Conservation (phyloP, 768 basidiomycete genomes). For the Auriscalpium orientale region DNA sequence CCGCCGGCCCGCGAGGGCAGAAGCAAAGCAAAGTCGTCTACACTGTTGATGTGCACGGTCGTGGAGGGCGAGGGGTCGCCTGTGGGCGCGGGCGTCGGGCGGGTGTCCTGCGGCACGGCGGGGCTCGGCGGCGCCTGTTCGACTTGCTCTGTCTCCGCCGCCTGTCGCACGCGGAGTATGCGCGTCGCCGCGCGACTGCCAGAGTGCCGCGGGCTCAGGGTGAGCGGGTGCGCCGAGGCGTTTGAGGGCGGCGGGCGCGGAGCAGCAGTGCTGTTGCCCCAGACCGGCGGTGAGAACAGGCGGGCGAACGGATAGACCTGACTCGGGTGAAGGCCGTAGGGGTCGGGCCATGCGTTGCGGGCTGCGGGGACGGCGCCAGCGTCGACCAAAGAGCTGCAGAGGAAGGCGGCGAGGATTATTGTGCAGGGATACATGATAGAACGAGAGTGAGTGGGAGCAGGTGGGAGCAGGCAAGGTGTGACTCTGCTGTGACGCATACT, state of each 20-base stretch:
- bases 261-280: not conserved
- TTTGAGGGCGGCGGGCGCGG: not conserved
- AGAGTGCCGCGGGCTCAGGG: not conserved
- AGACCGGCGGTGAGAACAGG: not conserved
- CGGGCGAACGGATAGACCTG: constrained; percentile 9
- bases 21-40: constrained; percentile 28
- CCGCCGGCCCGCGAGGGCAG: constrained; percentile 27
- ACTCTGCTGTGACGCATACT: no score
- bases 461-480: no score
- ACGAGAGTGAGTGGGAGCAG: not conserved
- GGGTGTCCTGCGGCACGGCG: constrained; percentile 7
- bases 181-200: not conserved
- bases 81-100: constrained; percentile 35
- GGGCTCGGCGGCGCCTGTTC: not conserved
- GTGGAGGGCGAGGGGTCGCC: constrained; percentile 25
- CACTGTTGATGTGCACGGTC: constrained; percentile 28
- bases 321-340: constrained; percentile 11
- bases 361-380: not conserved
- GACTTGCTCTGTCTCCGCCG: not conserved
- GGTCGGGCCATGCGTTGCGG: constrained; percentile 12
- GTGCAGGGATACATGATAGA: not conserved
- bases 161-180: not conserved
- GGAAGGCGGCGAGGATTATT: not conserved
- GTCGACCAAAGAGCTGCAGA: not conserved
- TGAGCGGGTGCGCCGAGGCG: not conserved